These are phyloP conservation scores for Fusarium armeniacum DNA, from an alignment of 2,329 filamentous ascomycete species.

Conservation along the genomic window DNA sequence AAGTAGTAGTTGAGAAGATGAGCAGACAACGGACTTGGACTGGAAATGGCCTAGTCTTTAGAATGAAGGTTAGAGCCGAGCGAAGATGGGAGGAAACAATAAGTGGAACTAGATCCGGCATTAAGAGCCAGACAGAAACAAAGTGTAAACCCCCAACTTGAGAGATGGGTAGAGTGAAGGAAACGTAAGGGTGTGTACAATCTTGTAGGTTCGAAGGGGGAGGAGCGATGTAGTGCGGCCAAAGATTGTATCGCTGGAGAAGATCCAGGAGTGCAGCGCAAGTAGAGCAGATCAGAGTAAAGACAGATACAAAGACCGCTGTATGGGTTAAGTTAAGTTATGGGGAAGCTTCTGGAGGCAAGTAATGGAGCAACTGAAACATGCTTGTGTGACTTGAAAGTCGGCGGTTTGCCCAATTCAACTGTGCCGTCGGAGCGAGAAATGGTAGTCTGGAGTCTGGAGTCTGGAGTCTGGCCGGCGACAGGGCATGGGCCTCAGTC, in stretches of 20 bases:
- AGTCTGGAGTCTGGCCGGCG: conserved; percentile 25
- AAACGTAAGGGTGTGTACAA: conserved; percentile 25
- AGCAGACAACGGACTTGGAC: conserved; percentile 14
- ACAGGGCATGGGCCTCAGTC: conserved; percentile 31
- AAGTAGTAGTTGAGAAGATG: conserved; percentile 1
- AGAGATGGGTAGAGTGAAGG: conserved; percentile 9
- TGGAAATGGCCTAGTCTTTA: conserved; percentile 14
- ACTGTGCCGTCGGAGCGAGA: conserved; percentile 44
- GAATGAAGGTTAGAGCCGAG: conserved; percentile 23
- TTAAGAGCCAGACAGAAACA: conserved; percentile 1
- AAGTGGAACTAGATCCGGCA: conserved; percentile 16
- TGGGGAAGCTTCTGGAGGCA: conserved; percentile 47
- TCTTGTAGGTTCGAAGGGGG: conserved; percentile 4
- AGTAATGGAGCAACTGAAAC: conserved; percentile 53
- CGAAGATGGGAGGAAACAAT: conserved; percentile 9
- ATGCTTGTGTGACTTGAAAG: conserved; percentile 54
- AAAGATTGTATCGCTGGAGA: conserved; percentile 17
- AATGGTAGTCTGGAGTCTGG: conserved; percentile 20
- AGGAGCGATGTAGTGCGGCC: conserved; percentile 19
- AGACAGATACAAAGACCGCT: conserved; percentile 20
- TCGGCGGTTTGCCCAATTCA: conserved; percentile 50
- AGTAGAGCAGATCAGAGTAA: conserved; percentile 12
- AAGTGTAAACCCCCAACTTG: conserved; percentile 10
- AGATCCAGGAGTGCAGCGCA: conserved; percentile 13
- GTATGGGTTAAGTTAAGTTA: conserved; percentile 39